Conservation (phyloP, 2,329 filamentous ascomycete genomes). For the Colletotrichum chrysophilum region DNA sequence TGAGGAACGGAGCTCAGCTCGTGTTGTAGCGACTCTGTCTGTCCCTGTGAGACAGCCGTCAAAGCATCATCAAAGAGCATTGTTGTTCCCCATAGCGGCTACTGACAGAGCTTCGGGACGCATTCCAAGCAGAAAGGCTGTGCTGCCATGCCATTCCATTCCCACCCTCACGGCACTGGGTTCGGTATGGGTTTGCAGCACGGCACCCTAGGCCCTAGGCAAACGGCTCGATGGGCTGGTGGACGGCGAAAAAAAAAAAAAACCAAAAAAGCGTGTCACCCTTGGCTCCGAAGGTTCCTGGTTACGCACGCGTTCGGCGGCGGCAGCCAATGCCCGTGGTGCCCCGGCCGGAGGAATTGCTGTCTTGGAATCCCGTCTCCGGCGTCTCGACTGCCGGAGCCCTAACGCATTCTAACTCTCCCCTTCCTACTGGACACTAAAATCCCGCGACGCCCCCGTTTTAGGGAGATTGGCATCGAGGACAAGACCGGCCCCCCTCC, state of each 20-base stretch:
- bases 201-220: not conserved
- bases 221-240: not conserved
- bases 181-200: not conserved
- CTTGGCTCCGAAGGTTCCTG: not conserved
- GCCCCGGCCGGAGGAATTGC: constrained; percentile 14
- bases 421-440: not conserved
- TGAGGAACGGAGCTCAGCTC: not conserved
- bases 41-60: not conserved
- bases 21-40: not conserved
- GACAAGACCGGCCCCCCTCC: not conserved
- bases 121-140: not conserved
- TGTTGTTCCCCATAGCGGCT: not conserved
- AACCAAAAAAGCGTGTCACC: not conserved
- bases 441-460: constrained; percentile 13
- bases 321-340: constrained; percentile 13
- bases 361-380: constrained; percentile 16
- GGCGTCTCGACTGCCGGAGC: constrained; percentile 17
- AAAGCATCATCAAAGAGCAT: not conserved
- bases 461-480: constrained; percentile 3
- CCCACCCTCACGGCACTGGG: not conserved
- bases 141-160: not conserved
- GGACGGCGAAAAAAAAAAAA: not conserved
- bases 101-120: not conserved
- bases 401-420: not conserved
- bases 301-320: not conserved